phyloP scores from a whole-genome alignment of 2,329 filamentous ascomycete genomes.

The Ramichloridium luteum region DNA sequence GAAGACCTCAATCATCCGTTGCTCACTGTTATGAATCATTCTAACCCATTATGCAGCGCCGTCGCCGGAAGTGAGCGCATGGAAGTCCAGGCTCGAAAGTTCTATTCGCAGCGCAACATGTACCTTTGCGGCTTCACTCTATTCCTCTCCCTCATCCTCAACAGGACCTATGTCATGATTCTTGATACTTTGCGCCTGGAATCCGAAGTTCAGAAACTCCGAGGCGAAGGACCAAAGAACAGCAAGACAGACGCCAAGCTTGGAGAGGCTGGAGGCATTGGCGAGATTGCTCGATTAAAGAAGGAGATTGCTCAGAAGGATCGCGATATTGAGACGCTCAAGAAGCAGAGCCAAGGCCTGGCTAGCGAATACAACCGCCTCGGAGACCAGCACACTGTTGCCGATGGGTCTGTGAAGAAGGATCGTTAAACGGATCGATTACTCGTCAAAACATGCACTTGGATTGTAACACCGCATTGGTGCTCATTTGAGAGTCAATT shows the following conservation, averaged over 20 bases:
- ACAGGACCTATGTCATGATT: slow-evolving; percentile 98
- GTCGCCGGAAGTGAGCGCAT: slow-evolving; percentile 81
- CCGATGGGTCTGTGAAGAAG: slow-evolving; percentile 43
- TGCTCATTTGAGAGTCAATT: too few relatives aligned
- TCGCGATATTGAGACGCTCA: slow-evolving; percentile 69
- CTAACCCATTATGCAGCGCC: slow-evolving; percentile 35
- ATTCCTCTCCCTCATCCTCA: slow-evolving; percentile 95
- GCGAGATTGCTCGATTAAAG: slow-evolving; percentile 59
- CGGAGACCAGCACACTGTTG: slow-evolving; percentile 64
- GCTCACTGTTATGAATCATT: not conserved
- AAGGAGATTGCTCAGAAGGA: slow-evolving; percentile 62
- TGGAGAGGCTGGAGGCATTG: slow-evolving; percentile 58
- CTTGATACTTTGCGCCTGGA: slow-evolving; percentile 83
- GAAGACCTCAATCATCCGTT: slow-evolving; percentile 2
- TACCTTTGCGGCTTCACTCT: slow-evolving; percentile 99
- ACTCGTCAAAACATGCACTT: too few relatives aligned
- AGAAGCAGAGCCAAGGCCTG: slow-evolving; percentile 82
- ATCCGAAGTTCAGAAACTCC: slow-evolving; percentile 75
- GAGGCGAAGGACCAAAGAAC: slow-evolving; percentile 47
- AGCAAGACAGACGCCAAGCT: slow-evolving; percentile 58
- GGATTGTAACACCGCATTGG: too few relatives aligned
- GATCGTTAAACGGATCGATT: slow-evolving; percentile 37
- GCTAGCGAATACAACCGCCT: slow-evolving; percentile 76
- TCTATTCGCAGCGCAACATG: slow-evolving; percentile 99
- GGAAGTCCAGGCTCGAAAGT: slow-evolving; percentile 98